These are phyloP conservation scores for Penicillium paradoxum DNA, from an alignment of 495 filamentous ascomycete genomes.

Conservation along the genomic window DNA sequence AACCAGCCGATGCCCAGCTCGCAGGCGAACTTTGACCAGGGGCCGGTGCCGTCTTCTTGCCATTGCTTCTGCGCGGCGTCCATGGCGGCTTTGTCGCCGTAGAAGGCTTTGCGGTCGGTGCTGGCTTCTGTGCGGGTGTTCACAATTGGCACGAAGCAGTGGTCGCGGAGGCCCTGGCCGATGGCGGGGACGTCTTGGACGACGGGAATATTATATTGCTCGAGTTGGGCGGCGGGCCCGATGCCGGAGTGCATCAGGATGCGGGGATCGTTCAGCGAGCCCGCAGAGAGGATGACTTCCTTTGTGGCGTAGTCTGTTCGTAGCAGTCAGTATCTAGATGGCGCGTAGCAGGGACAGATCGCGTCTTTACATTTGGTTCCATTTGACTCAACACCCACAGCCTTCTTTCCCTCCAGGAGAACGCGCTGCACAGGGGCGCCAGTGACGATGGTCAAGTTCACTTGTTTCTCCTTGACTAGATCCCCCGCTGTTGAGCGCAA, in stretches of 20 bases:
- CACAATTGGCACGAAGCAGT: conserved; percentile 22
- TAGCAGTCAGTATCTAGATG: background rate
- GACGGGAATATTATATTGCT: conserved; percentile 21
- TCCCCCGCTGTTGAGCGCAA: conserved; percentile 46
- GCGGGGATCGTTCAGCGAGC: conserved; percentile 42
- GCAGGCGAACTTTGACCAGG: conserved; percentile 37
- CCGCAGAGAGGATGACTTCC: conserved; percentile 45
- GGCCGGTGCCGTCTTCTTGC: conserved; percentile 41
- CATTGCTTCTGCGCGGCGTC: conserved; percentile 41
- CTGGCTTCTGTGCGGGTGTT: conserved; percentile 19
- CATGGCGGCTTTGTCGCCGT: conserved; percentile 25
- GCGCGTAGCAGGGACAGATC: background rate
- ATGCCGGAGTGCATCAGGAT: conserved; percentile 46
- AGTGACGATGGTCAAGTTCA: conserved; percentile 47
- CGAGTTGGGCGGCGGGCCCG: conserved; percentile 21
- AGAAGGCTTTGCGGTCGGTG: conserved; percentile 22
- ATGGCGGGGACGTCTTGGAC: conserved; percentile 24
- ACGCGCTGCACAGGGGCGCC: conserved; percentile 43
- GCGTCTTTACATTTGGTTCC: conserved; percentile 18
- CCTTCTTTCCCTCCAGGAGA: conserved; percentile 45
- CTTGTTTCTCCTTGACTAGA: conserved; percentile 30
- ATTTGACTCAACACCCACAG: conserved; percentile 43
- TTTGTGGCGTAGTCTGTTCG: conserved; percentile 20
- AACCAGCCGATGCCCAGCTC: conserved; percentile 48
- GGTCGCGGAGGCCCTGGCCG: conserved; percentile 26